Percentiles rank a stretch among this genome's conserved stretches.
phyloP scores from a whole-genome alignment of 2,329 filamentous ascomycete genomes.

The Sporothrix phasma region DNA sequence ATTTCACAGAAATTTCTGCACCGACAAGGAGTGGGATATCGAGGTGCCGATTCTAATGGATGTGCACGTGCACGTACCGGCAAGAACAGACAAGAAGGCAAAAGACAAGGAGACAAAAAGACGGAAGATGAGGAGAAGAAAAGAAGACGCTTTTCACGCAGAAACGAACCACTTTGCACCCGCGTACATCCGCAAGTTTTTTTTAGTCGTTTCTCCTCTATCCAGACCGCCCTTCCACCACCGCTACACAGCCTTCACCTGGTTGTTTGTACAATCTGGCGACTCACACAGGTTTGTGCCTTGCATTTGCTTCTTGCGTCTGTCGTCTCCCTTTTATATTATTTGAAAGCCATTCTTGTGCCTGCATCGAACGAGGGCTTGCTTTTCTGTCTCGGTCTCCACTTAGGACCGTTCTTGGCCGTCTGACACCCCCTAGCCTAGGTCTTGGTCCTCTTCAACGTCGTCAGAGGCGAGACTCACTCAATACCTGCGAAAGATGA shows the following conservation, averaged over 20 bases:
- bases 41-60: background rate
- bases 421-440: background rate
- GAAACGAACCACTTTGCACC: slow-evolving; percentile 7
- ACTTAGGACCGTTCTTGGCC: no score
- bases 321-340: background rate
- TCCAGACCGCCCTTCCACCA: background rate
- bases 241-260: background rate
- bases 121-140: no score
- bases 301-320: background rate
- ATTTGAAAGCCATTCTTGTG: no score
- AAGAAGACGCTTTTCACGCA: slow-evolving; percentile 4
- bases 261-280: background rate
- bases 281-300: background rate
- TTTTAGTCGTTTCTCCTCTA: no score
- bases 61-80: background rate
- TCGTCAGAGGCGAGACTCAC: background rate
- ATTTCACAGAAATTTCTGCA: background rate
- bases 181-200: background rate
- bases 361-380: no score
- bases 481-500: background rate
- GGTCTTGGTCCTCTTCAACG: no score
- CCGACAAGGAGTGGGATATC: background rate
- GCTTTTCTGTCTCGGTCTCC: background rate
- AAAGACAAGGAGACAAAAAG: no score
- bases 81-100: background rate